phyloP scores from a whole-genome alignment of 495 filamentous ascomycete species.

The Penicillium odoratum region DNA sequence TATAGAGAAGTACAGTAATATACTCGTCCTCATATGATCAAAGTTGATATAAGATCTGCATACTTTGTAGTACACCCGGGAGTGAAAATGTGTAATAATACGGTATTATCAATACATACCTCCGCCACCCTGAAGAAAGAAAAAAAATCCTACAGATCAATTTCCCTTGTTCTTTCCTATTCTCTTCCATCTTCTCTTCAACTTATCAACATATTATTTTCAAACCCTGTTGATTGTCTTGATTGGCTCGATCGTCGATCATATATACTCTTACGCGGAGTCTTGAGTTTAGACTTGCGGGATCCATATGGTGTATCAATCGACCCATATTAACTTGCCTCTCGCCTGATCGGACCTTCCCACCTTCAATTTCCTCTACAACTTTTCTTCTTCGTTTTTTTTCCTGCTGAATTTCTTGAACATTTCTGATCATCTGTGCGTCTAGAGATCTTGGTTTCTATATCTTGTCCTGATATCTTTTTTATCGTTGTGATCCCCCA shows the following conservation, averaged over 20 bases:
- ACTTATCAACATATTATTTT: too few species aligned
- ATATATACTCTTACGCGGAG: conserved; percentile 14
- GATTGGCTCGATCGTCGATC: conserved; percentile 24
- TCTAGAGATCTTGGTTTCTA: neutral
- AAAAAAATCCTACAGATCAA: conserved; percentile 8
- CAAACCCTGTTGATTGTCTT: neutral
- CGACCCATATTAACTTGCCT: conserved; percentile 9
- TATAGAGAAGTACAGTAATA: too few species aligned
- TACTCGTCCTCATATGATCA: neutral
- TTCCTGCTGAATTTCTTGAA: neutral
- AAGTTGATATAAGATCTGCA: conserved; percentile 1
- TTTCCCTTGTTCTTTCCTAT: conserved; percentile 2
- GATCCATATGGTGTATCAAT: conserved; percentile 32
- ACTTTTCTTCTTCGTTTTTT: conserved; percentile 1
- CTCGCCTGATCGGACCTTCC: conserved; percentile 16
- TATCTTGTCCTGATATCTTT: neutral
- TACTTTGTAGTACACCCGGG: neutral
- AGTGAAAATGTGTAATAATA: conserved; percentile 8
- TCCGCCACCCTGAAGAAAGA: conserved; percentile 3
- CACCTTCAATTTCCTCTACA: conserved; percentile 3
- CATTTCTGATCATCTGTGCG: neutral
- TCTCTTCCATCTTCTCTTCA: neutral
- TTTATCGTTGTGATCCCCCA: neutral
- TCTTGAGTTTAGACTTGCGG: conserved; percentile 27
- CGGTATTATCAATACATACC: conserved; percentile 1